Evolutionary conservation across 2,329 filamentous ascomycete species (phyloP).

Genomic region (Paraphoma sp.): DNA sequence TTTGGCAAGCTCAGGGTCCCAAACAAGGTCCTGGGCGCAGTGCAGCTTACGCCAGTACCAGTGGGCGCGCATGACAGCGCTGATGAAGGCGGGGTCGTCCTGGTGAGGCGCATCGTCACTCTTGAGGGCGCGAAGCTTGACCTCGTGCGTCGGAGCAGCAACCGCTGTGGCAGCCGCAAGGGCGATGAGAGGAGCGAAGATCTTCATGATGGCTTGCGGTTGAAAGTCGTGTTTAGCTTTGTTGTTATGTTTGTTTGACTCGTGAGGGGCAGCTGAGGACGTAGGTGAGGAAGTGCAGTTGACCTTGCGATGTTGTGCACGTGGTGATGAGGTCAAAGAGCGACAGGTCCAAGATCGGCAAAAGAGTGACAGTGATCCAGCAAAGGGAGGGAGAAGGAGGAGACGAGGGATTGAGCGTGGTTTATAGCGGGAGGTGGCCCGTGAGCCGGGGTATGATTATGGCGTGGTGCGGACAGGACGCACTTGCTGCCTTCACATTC

Average conservation of each 20-base stretch:
- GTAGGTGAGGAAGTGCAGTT: conserved; percentile 20
- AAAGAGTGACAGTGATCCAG: conserved; percentile 9
- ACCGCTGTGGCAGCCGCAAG: conserved; percentile 28
- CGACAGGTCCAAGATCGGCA: conserved; percentile 5
- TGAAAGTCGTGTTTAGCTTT: background rate
- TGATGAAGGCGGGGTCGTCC: conserved; percentile 40
- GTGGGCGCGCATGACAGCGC: conserved; percentile 42
- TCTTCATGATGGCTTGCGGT: conserved; percentile 33
- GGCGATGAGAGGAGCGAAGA: conserved; percentile 22
- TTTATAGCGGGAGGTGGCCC: conserved; percentile 15
- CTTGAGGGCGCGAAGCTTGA: conserved; percentile 21
- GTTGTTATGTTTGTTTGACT: conserved; percentile 5
- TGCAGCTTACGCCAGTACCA: conserved; percentile 46
- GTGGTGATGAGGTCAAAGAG: conserved; percentile 5
- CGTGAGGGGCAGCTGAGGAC: conserved; percentile 11
- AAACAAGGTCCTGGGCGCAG: conserved; percentile 44
- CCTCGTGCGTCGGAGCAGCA: conserved; percentile 26
- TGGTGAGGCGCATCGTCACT: conserved; percentile 30
- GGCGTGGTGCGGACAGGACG: conserved; percentile 13
- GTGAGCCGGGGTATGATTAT: conserved; percentile 6
- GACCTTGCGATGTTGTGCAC: conserved; percentile 20
- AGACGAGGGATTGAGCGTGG: conserved; percentile 3
- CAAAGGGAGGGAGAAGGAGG: conserved; percentile 4
- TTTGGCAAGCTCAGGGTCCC: conserved; percentile 38
- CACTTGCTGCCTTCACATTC: conserved; percentile 15